These are phyloP conservation scores for Suillus occidentalis DNA, from an alignment of 768 basidiomycete species.

Conservation along the genomic window DNA sequence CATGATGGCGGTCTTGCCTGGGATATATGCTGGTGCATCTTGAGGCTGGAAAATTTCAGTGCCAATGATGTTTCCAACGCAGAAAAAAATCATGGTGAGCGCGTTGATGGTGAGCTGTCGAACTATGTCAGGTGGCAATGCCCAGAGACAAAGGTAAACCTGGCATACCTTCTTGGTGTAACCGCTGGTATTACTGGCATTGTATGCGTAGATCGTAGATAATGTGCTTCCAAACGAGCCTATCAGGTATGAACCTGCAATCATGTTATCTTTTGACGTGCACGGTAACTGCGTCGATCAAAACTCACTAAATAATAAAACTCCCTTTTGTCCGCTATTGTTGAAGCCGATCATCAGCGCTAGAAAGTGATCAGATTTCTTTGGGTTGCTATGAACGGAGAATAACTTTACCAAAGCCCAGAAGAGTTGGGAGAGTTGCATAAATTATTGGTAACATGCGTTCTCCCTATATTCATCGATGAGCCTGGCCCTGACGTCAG, in stretches of 20 bases:
- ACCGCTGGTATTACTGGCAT: constrained; percentile 26
- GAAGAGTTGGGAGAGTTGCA: constrained; percentile 21
- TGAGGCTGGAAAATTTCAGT: constrained; percentile 26
- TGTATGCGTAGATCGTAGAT: constrained; percentile 27
- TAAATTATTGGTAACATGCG: constrained; percentile 24
- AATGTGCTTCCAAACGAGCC: constrained; percentile 28
- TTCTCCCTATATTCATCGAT: constrained; percentile 10
- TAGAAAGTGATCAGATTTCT: neutral
- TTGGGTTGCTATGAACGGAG: neutral
- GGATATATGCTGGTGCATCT: constrained; percentile 29
- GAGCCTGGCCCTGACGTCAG: neutral
- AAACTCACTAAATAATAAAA: constrained; percentile 19
- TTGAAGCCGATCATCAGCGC: constrained; percentile 27
- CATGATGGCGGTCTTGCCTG: constrained; percentile 35
- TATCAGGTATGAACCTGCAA: constrained; percentile 18
- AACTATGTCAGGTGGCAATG: neutral
- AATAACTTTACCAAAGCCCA: constrained; percentile 14
- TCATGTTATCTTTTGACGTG: neutral
- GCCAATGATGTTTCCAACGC: constrained; percentile 24
- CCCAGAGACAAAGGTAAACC: neutral
- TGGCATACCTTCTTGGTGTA: constrained; percentile 28
- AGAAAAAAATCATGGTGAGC: constrained; percentile 18
- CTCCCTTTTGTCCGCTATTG: constrained; percentile 19
- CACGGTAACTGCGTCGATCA: neutral
- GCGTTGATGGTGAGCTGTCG: constrained; percentile 22